These are phyloP conservation scores for Pyrenophora teres DNA, from an alignment of 2,329 filamentous ascomycete species.

Conservation along the genomic window DNA sequence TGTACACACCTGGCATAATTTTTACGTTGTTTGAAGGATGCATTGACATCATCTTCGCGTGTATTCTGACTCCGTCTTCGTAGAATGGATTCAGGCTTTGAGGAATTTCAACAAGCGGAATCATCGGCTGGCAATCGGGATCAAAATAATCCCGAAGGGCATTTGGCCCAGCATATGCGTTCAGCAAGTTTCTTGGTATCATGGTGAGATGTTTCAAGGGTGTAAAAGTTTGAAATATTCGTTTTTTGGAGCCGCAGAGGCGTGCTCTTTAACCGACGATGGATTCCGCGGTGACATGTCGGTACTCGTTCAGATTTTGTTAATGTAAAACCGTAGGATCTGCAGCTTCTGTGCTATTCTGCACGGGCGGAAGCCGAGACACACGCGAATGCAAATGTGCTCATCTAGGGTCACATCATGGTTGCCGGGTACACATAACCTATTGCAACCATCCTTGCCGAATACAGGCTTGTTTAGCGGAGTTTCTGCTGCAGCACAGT, in stretches of 20 bases:
- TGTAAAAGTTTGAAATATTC: neutral
- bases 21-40: slow-evolving; percentile 70
- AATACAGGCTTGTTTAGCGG: neutral
- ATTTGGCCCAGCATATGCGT: slow-evolving; percentile 63
- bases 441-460: neutral
- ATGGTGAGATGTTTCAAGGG: slow-evolving; percentile 2
- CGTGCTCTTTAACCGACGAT: slow-evolving; percentile 1
- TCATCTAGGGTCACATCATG: slow-evolving; percentile 10
- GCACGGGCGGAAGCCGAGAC: neutral
- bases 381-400: neutral
- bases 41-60: slow-evolving; percentile 69
- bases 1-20: slow-evolving; percentile 59
- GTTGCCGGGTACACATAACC: neutral
- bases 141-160: slow-evolving; percentile 64
- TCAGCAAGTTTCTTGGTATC: slow-evolving; percentile 36
- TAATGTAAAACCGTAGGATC: neutral
- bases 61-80: slow-evolving; percentile 64
- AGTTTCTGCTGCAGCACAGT: neutral
- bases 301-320: neutral
- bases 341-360: neutral
- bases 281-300: neutral
- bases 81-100: slow-evolving; percentile 61
- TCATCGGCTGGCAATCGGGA: slow-evolving; percentile 60
- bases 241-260: neutral
- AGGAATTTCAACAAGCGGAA: slow-evolving; percentile 67